A percentile compares a stretch with the other conserved stretches of the same genome.
These are phyloP conservation scores for Suillus tomentosus DNA, from an alignment of 768 basidiomycete genomes.

Conservation along the genomic window DNA sequence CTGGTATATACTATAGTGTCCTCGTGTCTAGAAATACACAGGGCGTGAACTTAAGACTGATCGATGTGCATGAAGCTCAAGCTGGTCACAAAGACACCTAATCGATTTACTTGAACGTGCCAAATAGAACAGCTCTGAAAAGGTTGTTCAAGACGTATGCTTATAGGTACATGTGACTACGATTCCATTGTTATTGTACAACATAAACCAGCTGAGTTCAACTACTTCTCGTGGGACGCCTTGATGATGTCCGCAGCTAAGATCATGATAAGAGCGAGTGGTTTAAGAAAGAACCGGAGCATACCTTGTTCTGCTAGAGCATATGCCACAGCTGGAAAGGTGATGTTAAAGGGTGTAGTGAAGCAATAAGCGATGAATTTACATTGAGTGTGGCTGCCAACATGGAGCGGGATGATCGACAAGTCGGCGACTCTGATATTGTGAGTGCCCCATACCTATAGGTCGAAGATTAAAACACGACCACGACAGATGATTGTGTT, in stretches of 20 bases:
- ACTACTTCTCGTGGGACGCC: not conserved
- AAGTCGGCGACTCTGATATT: not conserved
- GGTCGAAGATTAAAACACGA: not conserved
- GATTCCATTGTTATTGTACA: not conserved
- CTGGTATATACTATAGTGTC: too few species aligned
- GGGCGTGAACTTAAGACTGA: too few species aligned
- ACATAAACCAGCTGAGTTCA: not conserved
- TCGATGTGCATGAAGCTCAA: not conserved
- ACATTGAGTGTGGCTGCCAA: slow-evolving; percentile 1
- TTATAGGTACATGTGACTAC: not conserved
- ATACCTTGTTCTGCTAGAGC: not conserved
- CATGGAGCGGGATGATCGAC: not conserved
- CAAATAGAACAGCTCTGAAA: not conserved
- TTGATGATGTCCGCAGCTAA: slow-evolving; percentile 2
- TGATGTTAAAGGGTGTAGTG: not conserved
- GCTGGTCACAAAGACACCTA: too few species aligned
- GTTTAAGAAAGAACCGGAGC: not conserved
- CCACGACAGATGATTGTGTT: not conserved
- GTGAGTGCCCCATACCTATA: not conserved
- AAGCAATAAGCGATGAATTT: not conserved
- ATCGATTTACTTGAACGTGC: not conserved
- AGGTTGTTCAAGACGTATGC: not conserved
- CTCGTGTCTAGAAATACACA: too few species aligned
- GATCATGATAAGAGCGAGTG: not conserved
- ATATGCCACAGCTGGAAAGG: not conserved